These are phyloP conservation scores for Aspergillus latus DNA, from an alignment of 2,329 filamentous ascomycete species.

Conservation along the genomic window DNA sequence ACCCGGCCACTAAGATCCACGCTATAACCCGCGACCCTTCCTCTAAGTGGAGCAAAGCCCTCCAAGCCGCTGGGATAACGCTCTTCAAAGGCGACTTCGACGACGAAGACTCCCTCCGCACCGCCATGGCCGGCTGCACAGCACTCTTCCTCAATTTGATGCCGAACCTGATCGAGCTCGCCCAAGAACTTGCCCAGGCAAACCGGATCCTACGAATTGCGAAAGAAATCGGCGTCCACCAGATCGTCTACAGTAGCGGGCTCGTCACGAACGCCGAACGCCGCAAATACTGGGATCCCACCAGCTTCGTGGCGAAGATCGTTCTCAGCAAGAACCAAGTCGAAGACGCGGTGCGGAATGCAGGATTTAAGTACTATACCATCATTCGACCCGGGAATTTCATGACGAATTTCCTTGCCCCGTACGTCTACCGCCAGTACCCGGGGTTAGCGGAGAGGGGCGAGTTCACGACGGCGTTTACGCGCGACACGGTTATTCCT, in stretches of 20 bases:
- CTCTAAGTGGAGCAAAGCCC: constrained; percentile 26
- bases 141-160: constrained; percentile 31
- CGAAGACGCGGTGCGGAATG: constrained; percentile 41
- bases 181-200: constrained; percentile 29
- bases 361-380: constrained; percentile 48
- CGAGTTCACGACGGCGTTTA: constrained; percentile 40
- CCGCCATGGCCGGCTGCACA: constrained; percentile 32
- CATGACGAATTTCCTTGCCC: constrained; percentile 52
- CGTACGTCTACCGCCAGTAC: constrained; percentile 44
- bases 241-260: constrained; percentile 32
- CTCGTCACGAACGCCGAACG: constrained; percentile 34
- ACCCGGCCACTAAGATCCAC: constrained; percentile 30
- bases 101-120: constrained; percentile 28
- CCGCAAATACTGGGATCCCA: constrained; percentile 27
- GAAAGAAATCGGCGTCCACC: constrained; percentile 31
- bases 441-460: constrained; percentile 42
- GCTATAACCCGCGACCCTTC: constrained; percentile 33
- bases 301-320: constrained; percentile 29
- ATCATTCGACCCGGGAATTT: constrained; percentile 54
- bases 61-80: constrained; percentile 30
- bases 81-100: constrained; percentile 35
- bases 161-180: constrained; percentile 15
- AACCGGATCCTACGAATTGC: constrained; percentile 25
- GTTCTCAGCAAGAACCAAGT: constrained; percentile 45
- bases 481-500: constrained; percentile 38